Base-by-base conservation (phyloP, 345 rosid genomes). In the Populus alba region DNA sequence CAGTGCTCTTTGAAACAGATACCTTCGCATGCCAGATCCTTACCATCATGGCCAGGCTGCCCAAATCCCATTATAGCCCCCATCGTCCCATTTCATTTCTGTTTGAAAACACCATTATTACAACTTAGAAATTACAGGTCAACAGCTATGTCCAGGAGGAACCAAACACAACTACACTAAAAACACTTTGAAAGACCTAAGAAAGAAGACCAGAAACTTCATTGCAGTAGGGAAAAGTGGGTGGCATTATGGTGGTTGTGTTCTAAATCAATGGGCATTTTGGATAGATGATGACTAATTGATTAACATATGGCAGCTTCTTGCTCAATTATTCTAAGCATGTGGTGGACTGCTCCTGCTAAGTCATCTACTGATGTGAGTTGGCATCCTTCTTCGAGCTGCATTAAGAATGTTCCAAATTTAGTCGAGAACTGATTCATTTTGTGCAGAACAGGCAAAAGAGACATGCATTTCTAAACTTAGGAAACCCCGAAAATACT, bases 381-480 rank as follows among this genome's bases (percentile, higher is more conserved):
- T 83, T 86, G 96, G 89, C 97, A 91, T 85, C 89, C 93, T 86
- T 94, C 98, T 87, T 94, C 98, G 82, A 92, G 83, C 98, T 94
- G 80, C 79, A 78, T 71, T 78, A 33, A 77, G 57, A 82, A 71
- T 73, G 49, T 71, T 71, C 37, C 72, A 72, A 71, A 18, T 71
- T 69, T 66, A 75, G 45, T 76, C 67, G 66, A 78, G 70, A 75
- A 78, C 15, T 70, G 74, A 9, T 76, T 43, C n/a, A 45, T 51
- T 80, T 76, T 61, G 73, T 29, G 53, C 23, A 74, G 63, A 39
- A 65, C 70, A 37, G 16, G 35, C 65, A 55, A 55, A 68, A 53
- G 74, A n/a, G 27, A 9, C 72, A 9, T 38, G 17, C 4, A 62
- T 22, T 66, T 67, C 73, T 78, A 65, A 43, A 55, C 37, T 66